Conservation (phyloP, 2,329 filamentous ascomycete genomes). For the Sarocladium strictum region DNA sequence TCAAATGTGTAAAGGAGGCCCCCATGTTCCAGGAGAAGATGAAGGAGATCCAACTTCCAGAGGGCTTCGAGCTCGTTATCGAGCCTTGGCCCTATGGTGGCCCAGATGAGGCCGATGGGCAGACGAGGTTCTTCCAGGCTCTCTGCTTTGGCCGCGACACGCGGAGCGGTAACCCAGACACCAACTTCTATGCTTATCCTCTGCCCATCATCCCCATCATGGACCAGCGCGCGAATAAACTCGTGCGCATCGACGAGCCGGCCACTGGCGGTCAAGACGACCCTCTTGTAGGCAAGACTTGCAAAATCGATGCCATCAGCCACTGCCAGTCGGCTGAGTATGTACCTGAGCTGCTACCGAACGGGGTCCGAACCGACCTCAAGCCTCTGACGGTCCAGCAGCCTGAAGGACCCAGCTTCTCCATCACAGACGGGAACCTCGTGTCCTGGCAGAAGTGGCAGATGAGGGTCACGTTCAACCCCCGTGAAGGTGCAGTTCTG, state of each 20-base stretch:
- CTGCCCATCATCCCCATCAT: conserved; percentile 14
- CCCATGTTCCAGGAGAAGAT: too few relatives aligned
- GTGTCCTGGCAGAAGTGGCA: conserved; percentile 36
- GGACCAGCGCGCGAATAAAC: conserved; percentile 14
- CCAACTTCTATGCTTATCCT: conserved; percentile 15
- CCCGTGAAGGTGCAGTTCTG: conserved; percentile 52
- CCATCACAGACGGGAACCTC: conserved; percentile 17
- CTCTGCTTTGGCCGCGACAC: too few relatives aligned
- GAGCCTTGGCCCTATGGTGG: too few relatives aligned
- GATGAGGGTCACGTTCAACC: conserved; percentile 55
- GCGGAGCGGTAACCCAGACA: conserved; percentile 12
- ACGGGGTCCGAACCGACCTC: conserved; percentile 33
- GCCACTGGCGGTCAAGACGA: not conserved
- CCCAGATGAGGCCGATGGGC: too few relatives aligned
- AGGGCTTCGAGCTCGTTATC: too few relatives aligned
- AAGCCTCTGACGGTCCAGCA: conserved; percentile 59
- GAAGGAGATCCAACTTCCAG: too few relatives aligned
- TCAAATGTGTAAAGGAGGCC: too few relatives aligned
- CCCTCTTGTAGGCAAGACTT: too few relatives aligned
- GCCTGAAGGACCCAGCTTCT: conserved; percentile 56
- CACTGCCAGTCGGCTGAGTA: conserved; percentile 14
- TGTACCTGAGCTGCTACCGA: conserved; percentile 6
- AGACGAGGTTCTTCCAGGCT: too few relatives aligned
- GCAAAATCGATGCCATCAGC: conserved; percentile 9
- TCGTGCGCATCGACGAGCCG: conserved; percentile 7